Conservation (phyloP, 140 eudicot species). For the Flaveria floridana region DNA sequence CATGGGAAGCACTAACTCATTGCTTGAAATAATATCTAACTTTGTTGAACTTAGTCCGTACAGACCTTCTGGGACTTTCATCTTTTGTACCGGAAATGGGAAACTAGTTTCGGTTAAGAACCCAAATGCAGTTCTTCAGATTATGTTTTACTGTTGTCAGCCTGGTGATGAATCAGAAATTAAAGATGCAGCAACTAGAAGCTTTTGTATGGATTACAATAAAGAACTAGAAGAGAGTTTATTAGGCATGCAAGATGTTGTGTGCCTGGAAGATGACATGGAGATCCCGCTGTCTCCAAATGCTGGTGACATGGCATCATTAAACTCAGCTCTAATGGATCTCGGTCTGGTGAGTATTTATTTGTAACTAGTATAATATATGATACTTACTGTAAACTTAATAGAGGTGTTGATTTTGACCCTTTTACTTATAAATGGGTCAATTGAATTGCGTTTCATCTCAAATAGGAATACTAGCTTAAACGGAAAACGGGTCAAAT, state of each 20-base stretch:
- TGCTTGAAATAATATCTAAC: constrained; percentile 58
- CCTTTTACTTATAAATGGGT: background rate
- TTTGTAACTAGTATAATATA: background rate
- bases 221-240: constrained; percentile 49
- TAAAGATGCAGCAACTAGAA: constrained; percentile 35
- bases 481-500: too few relatives aligned
- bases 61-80: constrained; percentile 71
- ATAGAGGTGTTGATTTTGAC: background rate
- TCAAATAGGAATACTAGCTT: background rate
- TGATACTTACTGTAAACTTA: too few relatives aligned
- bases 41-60: constrained; percentile 77
- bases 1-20: constrained; percentile 67
- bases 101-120: constrained; percentile 53
- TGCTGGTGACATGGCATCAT: constrained; percentile 26
- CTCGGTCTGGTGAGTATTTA: constrained; percentile 49
- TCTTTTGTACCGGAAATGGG: constrained; percentile 70
- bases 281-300: constrained; percentile 44
- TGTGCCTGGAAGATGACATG: constrained; percentile 43
- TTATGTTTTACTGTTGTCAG: constrained; percentile 64
- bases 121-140: constrained; percentile 65
- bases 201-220: constrained; percentile 50
- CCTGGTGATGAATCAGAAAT: constrained; percentile 47
- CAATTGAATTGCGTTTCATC: background rate
- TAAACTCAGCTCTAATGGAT: constrained; percentile 40
- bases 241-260: constrained; percentile 59